Evolutionary conservation across 257 asterid species (phyloP).

Genomic region (Scutellaria minor): DNA sequence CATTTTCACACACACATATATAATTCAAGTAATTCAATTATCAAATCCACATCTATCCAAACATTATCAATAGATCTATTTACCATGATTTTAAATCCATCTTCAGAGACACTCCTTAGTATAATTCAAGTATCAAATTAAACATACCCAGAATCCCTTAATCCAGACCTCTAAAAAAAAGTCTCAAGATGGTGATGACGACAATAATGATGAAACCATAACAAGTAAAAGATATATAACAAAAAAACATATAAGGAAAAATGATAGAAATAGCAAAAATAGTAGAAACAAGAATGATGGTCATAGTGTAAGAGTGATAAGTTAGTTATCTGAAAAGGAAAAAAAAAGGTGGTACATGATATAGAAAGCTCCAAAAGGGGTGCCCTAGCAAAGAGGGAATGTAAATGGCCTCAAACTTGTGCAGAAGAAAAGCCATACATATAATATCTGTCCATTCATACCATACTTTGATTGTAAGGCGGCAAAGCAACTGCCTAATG

Average conservation of each 20-base stretch:
- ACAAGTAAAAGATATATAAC: neutral
- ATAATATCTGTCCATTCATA: conserved; percentile 12
- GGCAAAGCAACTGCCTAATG: conserved; percentile 40
- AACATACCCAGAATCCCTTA: no score
- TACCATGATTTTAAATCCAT: no score
- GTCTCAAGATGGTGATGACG: neutral
- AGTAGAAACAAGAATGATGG: conserved; percentile 7
- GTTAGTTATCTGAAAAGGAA: conserved; percentile 25
- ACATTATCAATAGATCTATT: no score
- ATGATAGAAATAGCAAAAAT: conserved; percentile 2
- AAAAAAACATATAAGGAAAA: neutral
- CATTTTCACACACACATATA: no score
- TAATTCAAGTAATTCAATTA: no score
- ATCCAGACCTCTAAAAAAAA: no score
- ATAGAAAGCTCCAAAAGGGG: conserved; percentile 39
- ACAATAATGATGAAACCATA: conserved; percentile 38
- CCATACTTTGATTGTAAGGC: conserved; percentile 31
- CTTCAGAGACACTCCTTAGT: no score
- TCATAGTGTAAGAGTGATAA: neutral
- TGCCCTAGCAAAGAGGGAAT: conserved; percentile 62
- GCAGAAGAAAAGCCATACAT: no score
- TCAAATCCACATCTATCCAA: no score
- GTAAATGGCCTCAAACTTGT: conserved; percentile 38
- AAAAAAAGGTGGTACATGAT: conserved; percentile 30
- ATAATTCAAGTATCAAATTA: no score